Base-by-base conservation (phyloP, 129 eudicot genomes). In the Mikania micrantha region DNA sequence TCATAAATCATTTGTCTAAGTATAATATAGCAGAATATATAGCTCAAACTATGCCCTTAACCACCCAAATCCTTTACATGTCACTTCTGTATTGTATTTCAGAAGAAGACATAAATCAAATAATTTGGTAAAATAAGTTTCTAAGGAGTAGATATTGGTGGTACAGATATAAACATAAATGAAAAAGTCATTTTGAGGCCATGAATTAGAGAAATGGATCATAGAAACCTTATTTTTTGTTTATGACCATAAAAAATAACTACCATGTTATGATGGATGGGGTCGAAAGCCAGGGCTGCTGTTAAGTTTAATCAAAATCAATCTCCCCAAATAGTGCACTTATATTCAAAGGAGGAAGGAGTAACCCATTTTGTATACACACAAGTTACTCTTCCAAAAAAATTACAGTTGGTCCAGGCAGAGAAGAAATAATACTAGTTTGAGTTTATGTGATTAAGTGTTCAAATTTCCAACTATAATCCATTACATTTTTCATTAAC, bases 301-400 rank as follows among this genome's bases (percentile, higher is more conserved):
- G 31, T 22, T 21, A 52, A 22, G n/a, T 21, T 2, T 50, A 20
- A 20, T 52, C 31, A 19, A 22, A 52, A 65, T 65, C 57, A 42
- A 65, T 65, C 27, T 65, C 70, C 70, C 70, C n/a, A 12, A 42
- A 65, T 1, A 32, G 40, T 41, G 27, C 70, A 65, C n/a, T 40
- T 7, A 42, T 10, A 42, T 25, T 42, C 36, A 65, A 42, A 61
- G 28, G 17, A 42, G 21, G 31, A 39, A 63, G 29, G 22, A 39
- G 31, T 25, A 38, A 21, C 7, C 68, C 28, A 20, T 59, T 36
- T 36, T 48, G 2, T 27, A 28, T 57, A 29, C 41, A 58, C 0
- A 6, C 11, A 19, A 38, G 34, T 39, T 20, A 45, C 27, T 50
- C 15, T 52, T 21, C 20, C 15, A 20, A 20, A 34, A 36, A 9